phyloP scores from a whole-genome alignment of 2,329 filamentous ascomycete genomes.

The Colletotrichum liriopes region DNA sequence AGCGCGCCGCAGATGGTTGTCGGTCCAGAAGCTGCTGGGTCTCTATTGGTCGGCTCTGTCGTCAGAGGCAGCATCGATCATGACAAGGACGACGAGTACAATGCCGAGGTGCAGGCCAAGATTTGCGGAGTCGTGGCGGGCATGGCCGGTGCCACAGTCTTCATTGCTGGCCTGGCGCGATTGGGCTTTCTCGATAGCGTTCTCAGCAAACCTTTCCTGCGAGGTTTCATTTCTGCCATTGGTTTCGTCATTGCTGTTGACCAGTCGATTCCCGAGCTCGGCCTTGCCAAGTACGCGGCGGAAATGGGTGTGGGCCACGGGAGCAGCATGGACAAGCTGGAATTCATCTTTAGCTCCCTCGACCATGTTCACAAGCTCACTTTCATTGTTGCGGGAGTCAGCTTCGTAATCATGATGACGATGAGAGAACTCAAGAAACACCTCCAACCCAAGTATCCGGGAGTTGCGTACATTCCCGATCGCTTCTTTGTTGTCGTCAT shows the following conservation, averaged over 20 bases:
- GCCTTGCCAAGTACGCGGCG: constrained; percentile 78
- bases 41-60: constrained; percentile 89
- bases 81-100: constrained; percentile 75
- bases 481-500: constrained; percentile 91
- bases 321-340: constrained; percentile 87
- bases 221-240: constrained; percentile 97
- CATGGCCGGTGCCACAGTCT: constrained; percentile 88
- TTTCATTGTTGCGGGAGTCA: constrained; percentile 80
- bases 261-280: constrained; percentile 92
- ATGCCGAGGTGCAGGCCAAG: constrained; percentile 81
- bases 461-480: constrained; percentile 91
- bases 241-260: constrained; percentile 97
- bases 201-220: constrained; percentile 89
- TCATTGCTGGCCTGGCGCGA: constrained; percentile 87
- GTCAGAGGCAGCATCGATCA: constrained; percentile 83
- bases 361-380: constrained; percentile 81
- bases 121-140: constrained; percentile 91
- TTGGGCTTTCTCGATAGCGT: constrained; percentile 96
- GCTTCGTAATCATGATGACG: constrained; percentile 92
- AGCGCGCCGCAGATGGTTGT: constrained; percentile 95
- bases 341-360: constrained; percentile 81
- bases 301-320: constrained; percentile 81
- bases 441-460: constrained; percentile 84
- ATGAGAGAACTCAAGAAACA: constrained; percentile 85
- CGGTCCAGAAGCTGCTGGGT: constrained; percentile 94